phyloP scores from a whole-genome alignment of 495 filamentous ascomycete genomes.

The Penicillium bialowiezense region DNA sequence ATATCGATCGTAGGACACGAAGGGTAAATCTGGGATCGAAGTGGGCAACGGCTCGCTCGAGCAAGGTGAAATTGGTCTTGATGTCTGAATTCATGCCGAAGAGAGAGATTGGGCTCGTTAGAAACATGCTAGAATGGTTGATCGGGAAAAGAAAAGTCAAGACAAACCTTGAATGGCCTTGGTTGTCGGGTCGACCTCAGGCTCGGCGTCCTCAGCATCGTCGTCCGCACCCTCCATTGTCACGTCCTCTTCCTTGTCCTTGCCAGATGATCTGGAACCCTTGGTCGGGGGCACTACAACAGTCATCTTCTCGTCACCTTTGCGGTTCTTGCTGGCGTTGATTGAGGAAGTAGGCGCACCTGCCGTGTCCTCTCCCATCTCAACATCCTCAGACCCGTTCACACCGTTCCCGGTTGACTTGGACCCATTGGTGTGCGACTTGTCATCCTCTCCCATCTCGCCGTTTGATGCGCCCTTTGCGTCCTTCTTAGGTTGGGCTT shows the following conservation, averaged over 20 bases:
- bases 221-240: slow-evolving; percentile 65
- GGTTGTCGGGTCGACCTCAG: slow-evolving; percentile 54
- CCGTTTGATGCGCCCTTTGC: slow-evolving; percentile 44
- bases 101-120: slow-evolving; percentile 1
- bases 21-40: slow-evolving; percentile 96
- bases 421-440: slow-evolving; percentile 68
- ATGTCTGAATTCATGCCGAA: slow-evolving; percentile 60
- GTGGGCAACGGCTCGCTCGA: slow-evolving; percentile 87
- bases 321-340: slow-evolving; percentile 62
- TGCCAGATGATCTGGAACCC: slow-evolving; percentile 61
- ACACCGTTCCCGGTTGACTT: slow-evolving; percentile 73
- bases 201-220: slow-evolving; percentile 49
- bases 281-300: slow-evolving; percentile 81
- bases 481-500: slow-evolving; percentile 49
- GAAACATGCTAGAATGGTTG: background rate
- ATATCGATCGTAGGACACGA: slow-evolving; percentile 89
- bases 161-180: slow-evolving; percentile 64
- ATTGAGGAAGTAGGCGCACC: slow-evolving; percentile 53
- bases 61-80: slow-evolving; percentile 84
- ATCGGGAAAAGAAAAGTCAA: slow-evolving; percentile 2
- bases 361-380: slow-evolving; percentile 76
- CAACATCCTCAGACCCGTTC: slow-evolving; percentile 73
- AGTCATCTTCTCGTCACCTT: slow-evolving; percentile 81
- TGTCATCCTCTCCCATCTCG: slow-evolving; percentile 55
- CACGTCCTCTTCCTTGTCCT: slow-evolving; percentile 70